These are phyloP conservation scores for Stephanodiscus triporus DNA, from an alignment of 108 stramenopile genomes.

Conservation along the genomic window DNA sequence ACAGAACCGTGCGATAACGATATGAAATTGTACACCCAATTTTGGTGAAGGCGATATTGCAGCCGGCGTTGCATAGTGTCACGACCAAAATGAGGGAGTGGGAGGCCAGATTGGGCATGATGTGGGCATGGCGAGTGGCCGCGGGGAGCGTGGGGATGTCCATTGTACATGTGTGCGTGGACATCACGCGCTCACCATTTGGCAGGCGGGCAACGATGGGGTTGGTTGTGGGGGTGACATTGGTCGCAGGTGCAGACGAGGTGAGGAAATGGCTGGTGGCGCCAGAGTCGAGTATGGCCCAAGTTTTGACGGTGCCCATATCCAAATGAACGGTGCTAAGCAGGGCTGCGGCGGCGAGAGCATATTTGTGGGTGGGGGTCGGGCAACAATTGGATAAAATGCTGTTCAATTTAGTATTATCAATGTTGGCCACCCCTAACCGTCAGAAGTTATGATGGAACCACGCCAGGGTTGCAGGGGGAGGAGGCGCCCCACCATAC, in stretches of 20 bases:
- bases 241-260: neutral
- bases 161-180: slow-evolving; percentile 19
- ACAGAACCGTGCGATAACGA: neutral
- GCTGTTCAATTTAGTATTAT: neutral
- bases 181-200: neutral
- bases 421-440: too few species aligned
- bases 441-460: too few species aligned
- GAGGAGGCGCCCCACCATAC: too few species aligned
- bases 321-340: neutral
- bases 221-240: neutral
- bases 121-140: slow-evolving; percentile 2
- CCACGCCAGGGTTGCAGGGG: too few species aligned
- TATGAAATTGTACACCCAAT: slow-evolving; percentile 4
- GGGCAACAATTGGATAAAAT: neutral
- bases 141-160: neutral
- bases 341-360: neutral
- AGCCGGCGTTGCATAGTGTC: slow-evolving; percentile 15
- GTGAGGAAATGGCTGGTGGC: slow-evolving; percentile 22
- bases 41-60: neutral
- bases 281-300: slow-evolving; percentile 3
- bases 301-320: neutral
- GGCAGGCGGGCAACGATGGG: slow-evolving; percentile 6
- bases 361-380: neutral
- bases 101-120: slow-evolving; percentile 2
- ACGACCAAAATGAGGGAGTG: slow-evolving; percentile 10